Conservation (phyloP, 805 yeast species). For the Yamadazyma insecticola region DNA sequence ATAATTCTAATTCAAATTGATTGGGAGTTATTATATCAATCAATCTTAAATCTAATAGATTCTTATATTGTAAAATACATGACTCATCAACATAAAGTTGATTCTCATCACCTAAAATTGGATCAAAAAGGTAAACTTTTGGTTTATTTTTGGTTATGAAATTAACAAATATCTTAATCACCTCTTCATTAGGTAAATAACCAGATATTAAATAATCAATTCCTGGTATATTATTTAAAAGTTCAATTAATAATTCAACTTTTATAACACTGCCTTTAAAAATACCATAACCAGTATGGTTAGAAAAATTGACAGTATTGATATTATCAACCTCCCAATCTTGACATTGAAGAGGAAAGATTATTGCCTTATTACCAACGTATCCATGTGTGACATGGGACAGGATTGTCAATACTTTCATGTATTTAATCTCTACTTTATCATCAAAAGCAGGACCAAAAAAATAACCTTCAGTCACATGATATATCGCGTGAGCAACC, state of each 20-base stretch:
- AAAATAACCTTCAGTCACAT: no score
- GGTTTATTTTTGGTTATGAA: slow-evolving; percentile 23
- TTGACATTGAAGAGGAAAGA: slow-evolving; percentile 78
- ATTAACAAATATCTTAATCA: no score
- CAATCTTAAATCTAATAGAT: slow-evolving; percentile 48
- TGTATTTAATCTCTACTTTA: no score
- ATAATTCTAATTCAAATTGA: slow-evolving; percentile 79
- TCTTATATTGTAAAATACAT: slow-evolving; percentile 31
- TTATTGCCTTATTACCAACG: slow-evolving; percentile 89
- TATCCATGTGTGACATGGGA: slow-evolving; percentile 95
- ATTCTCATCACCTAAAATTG: slow-evolving; percentile 81
- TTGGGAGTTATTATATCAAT: slow-evolving; percentile 86
- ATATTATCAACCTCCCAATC: slow-evolving; percentile 94
- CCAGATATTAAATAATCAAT: slow-evolving; percentile 51
- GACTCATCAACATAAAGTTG: slow-evolving; percentile 55
- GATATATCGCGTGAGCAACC: no score
- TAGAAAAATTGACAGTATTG: slow-evolving; percentile 84
- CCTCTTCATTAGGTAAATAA: slow-evolving; percentile 55
- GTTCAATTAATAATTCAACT: slow-evolving; percentile 28
- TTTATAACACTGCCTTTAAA: slow-evolving; percentile 54
- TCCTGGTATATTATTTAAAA: slow-evolving; percentile 40
- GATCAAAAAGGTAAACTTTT: slow-evolving; percentile 59
- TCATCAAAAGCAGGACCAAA: no score
- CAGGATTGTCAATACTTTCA: slow-evolving; percentile 47
- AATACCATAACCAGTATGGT: slow-evolving; percentile 84